Evolutionary conservation across 768 basidiomycete species (phyloP).

Genomic region (Tremella mesenterica): DNA sequence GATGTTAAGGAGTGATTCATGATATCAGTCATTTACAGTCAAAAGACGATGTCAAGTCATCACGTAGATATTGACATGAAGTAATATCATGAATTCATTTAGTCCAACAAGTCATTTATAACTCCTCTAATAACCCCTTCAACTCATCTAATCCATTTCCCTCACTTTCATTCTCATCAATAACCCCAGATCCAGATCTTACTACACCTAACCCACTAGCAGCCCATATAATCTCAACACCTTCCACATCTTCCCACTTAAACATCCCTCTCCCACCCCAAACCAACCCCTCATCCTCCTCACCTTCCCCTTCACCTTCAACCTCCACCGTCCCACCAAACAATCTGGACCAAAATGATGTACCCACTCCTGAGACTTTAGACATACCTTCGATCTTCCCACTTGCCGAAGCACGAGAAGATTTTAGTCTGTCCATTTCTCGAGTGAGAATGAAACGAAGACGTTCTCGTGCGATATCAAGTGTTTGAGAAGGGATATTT

Average conservation of each 20-base stretch:
- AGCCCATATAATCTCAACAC: constrained; percentile 36
- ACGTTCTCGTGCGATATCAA: constrained; percentile 24
- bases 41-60: no score
- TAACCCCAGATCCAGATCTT: neutral
- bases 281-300: constrained; percentile 35
- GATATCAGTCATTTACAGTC: no score
- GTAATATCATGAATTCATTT: no score
- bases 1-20: no score
- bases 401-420: constrained; percentile 23
- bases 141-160: constrained; percentile 35
- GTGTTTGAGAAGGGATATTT: constrained; percentile 16
- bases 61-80: no score
- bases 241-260: constrained; percentile 41
- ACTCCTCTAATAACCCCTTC: constrained; percentile 10
- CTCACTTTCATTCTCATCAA: constrained; percentile 12
- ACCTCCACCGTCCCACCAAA: constrained; percentile 9
- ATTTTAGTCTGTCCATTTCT: constrained; percentile 40
- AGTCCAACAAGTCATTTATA: no score
- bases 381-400: constrained; percentile 39
- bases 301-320: constrained; percentile 13
- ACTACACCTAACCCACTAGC: constrained; percentile 20
- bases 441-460: constrained; percentile 31
- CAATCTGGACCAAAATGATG: constrained; percentile 19
- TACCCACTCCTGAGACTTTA: constrained; percentile 17
- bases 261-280: constrained; percentile 40